A percentile compares a stretch with the other conserved stretches of the same genome.
Conservation (phyloP, 1,284 basidiomycete species). For the Microbotryum saponariae region DNA sequence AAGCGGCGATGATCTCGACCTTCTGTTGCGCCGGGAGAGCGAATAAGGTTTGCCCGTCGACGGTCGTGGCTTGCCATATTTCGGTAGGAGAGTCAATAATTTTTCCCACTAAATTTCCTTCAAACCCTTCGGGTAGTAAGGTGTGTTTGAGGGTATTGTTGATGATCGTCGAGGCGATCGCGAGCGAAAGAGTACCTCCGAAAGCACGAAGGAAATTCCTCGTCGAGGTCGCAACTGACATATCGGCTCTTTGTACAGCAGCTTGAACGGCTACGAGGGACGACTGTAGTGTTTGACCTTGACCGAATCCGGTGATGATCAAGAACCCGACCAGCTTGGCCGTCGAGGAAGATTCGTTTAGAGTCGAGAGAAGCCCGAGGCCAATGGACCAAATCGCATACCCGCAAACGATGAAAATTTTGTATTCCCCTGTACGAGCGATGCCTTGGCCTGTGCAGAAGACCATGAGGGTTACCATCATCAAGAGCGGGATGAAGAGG, state of each 20-base stretch:
- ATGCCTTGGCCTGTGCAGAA: slow-evolving; percentile 53
- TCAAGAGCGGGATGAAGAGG: slow-evolving; percentile 57
- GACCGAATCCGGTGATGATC: slow-evolving; percentile 59
- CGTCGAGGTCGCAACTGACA: slow-evolving; percentile 62
- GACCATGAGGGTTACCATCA: slow-evolving; percentile 42
- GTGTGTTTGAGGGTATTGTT: slow-evolving; percentile 52
- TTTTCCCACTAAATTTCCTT: slow-evolving; percentile 37
- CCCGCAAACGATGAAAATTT: slow-evolving; percentile 53
- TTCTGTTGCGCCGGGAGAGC: slow-evolving; percentile 45
- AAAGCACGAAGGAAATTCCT: slow-evolving; percentile 60
- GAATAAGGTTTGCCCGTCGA: slow-evolving; percentile 25
- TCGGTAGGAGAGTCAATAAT: slow-evolving; percentile 43
- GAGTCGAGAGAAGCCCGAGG: slow-evolving; percentile 59
- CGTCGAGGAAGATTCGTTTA: slow-evolving; percentile 49
- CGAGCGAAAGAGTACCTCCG: slow-evolving; percentile 57
- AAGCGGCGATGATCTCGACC: slow-evolving; percentile 50
- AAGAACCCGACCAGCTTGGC: slow-evolving; percentile 58
- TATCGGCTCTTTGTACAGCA: slow-evolving; percentile 56
- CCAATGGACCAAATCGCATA: slow-evolving; percentile 64
- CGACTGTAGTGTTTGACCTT: slow-evolving; percentile 48
- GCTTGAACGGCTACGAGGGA: slow-evolving; percentile 59
- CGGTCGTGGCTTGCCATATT: slow-evolving; percentile 24
- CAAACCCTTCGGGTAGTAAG: slow-evolving; percentile 41
- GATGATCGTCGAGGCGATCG: slow-evolving; percentile 51
- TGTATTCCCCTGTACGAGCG: slow-evolving; percentile 19